Base-by-base conservation (phyloP, 108 stramenopile genomes). In the Schizochytrium sp. region DNA sequence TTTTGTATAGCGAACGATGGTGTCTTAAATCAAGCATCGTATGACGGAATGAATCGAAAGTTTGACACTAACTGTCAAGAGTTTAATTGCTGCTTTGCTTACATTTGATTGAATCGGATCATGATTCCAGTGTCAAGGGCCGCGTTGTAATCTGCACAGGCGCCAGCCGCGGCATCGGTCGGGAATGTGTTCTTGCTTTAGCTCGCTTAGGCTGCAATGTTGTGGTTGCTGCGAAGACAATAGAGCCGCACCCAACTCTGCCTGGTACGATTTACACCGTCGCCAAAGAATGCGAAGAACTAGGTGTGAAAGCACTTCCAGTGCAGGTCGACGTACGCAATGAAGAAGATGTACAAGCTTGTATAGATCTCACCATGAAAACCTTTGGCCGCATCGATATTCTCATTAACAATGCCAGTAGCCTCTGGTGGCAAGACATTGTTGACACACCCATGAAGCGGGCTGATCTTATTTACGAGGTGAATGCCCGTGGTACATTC, bases 101-200 rank as follows among this genome's bases (percentile, higher is more conserved):
- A 28, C 28, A 28, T 28, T 28, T 28, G 28, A 28, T 28, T 28
- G 28, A 28, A 28, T 28, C 28, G 28, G 28, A 28, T 28, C 28
- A 28, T 28, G 28, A 28, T 1, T 44, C 10, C 64, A 69, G 64
- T 44, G 64, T 83, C 17, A 83, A 83, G 53, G 76, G 76, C 50
- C 76, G 76, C 47, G 91, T 91, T 40, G 91, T 88, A 47, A 55
- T 91, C 42, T 88, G 89, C 57, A 91, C 91, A 47, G 93, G 93
- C 19, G 91, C 93, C 2, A 91, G 90, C 57, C 91, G 93, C 19
- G 93, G 93, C 13, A 92, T 94, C 46, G 93, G 93, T 50, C 91
- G 90, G 28, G 93, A 92, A 7, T 91, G 92, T 57, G 93, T 92
- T 3, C 61, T 92, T 45, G 91, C 69, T 40, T 92, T 93, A 10